A percentile compares a stretch with the other conserved stretches of the same genome.
Evolutionary conservation across 2,329 filamentous ascomycete species (phyloP).

Genomic region (Grosmannia huntii): DNA sequence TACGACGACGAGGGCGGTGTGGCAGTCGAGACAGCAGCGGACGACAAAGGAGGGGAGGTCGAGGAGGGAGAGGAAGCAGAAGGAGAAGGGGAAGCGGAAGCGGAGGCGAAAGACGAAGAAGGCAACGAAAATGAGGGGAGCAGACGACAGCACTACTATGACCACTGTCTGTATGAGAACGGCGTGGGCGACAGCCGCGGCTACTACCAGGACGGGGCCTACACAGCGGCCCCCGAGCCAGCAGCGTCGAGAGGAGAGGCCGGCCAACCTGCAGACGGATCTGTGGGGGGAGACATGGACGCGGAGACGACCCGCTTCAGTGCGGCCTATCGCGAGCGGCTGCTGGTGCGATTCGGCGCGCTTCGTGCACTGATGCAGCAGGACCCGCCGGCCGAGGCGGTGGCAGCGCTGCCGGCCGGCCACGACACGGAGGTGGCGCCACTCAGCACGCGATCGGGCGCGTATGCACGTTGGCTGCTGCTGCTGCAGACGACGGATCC

Average conservation of each 20-base stretch:
- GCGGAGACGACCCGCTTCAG: constrained; percentile 31
- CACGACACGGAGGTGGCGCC: constrained; percentile 42
- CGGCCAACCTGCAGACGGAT: no score
- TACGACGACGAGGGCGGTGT: constrained; percentile 16
- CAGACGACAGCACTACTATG: constrained; percentile 11
- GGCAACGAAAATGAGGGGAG: not conserved
- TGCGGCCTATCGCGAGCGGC: constrained; percentile 52
- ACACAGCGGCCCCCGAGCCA: constrained; percentile 46
- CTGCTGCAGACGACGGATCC: constrained; percentile 42
- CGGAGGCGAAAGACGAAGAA: not conserved
- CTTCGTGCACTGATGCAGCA: constrained; percentile 50
- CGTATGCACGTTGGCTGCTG: constrained; percentile 37
- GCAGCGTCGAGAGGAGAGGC: constrained; percentile 1
- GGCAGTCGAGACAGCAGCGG: not conserved
- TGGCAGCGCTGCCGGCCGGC: constrained; percentile 38
- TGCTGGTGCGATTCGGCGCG: constrained; percentile 51
- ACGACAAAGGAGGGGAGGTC: not conserved
- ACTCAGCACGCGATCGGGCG: constrained; percentile 37
- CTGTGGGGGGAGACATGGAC: not conserved
- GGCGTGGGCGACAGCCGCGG: constrained; percentile 43
- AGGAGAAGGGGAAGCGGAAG: constrained; percentile 10
- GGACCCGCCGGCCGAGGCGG: constrained; percentile 36
- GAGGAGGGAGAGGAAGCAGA: constrained; percentile 10
- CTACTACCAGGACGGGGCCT: constrained; percentile 68
- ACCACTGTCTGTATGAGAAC: constrained; percentile 33